Conservation (phyloP, 805 yeast species). For the Suhomyces pyralidae region DNA sequence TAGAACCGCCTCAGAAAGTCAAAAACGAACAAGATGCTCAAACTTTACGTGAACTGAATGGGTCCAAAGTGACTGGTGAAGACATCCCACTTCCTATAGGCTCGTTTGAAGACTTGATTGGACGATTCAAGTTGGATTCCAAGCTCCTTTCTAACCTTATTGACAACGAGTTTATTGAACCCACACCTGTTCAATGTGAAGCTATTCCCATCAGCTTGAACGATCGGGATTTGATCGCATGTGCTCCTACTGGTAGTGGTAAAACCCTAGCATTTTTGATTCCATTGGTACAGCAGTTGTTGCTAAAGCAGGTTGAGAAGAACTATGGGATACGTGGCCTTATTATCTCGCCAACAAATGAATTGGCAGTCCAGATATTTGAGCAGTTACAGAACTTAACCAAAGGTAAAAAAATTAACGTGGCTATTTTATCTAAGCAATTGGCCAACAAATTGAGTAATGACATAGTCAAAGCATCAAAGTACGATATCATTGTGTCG, state of each 20-base stretch:
- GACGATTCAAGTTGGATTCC: conserved; percentile 63
- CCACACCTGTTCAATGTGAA: conserved; percentile 93
- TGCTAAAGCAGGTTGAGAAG: conserved; percentile 25
- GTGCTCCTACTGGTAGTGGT: conserved; percentile 99
- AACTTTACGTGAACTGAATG: conserved; percentile 55
- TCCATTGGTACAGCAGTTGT: conserved; percentile 64
- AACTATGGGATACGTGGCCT: conserved; percentile 65
- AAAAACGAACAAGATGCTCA: conserved; percentile 57
- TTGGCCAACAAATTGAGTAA: conserved; percentile 65
- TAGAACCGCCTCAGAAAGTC: conserved; percentile 43
- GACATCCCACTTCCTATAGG: conserved; percentile 92
- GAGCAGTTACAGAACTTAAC: conserved; percentile 61
- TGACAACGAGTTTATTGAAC: conserved; percentile 70
- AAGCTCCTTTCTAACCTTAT: conserved; percentile 60
- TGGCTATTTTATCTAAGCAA: conserved; percentile 69
- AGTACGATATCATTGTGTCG: conserved; percentile 76
- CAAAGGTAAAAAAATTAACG: conserved; percentile 52
- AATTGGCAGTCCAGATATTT: conserved; percentile 82
- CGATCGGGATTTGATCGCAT: conserved; percentile 77
- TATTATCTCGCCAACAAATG: conserved; percentile 91
- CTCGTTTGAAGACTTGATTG: conserved; percentile 75
- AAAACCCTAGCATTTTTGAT: conserved; percentile 87
- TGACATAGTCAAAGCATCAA: conserved; percentile 53
- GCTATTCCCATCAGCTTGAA: conserved; percentile 73
- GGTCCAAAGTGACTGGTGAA: conserved; percentile 72